phyloP scores from a whole-genome alignment of 805 yeast species.

The Cyberlindnera nakhonratchasimensis region DNA sequence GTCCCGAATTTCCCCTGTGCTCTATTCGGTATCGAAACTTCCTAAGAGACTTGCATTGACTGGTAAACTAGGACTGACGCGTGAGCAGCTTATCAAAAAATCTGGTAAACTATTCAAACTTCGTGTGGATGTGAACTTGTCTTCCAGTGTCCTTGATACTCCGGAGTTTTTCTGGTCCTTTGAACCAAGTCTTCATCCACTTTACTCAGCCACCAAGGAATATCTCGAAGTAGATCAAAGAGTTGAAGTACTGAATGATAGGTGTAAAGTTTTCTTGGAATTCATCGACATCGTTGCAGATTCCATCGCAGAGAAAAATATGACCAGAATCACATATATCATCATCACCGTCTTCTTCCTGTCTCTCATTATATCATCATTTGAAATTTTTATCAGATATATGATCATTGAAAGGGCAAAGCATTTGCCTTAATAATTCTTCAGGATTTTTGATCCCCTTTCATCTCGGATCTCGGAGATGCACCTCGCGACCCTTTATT shows the following conservation, averaged over 20 bases:
- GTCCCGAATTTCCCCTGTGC: conserved; percentile 79
- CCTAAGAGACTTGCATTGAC: conserved; percentile 90
- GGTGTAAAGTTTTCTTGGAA: conserved; percentile 91
- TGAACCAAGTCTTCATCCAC: conserved; percentile 93
- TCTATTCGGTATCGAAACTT: conserved; percentile 80
- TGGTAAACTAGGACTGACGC: conserved; percentile 78
- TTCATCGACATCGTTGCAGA: conserved; percentile 91
- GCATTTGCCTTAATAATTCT: not conserved
- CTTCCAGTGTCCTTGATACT: conserved; percentile 87
- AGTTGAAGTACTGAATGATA: conserved; percentile 87
- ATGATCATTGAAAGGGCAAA: conserved; percentile 36
- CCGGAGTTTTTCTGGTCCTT: conserved; percentile 96
- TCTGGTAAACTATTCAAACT: conserved; percentile 88
- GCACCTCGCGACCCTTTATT: too few relatives aligned
- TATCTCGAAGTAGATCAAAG: conserved; percentile 93
- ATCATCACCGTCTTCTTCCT: conserved; percentile 77
- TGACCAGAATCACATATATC: conserved; percentile 88
- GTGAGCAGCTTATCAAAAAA: conserved; percentile 81
- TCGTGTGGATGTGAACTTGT: conserved; percentile 88
- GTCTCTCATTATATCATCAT: conserved; percentile 70
- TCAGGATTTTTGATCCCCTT: not conserved
- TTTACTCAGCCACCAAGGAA: conserved; percentile 85
- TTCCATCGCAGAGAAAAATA: conserved; percentile 88
- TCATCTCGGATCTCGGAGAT: not conserved
- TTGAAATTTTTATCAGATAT: conserved; percentile 65